Base-by-base conservation (phyloP, 1,284 basidiomycete species). In the Gymnopus androsaceus region DNA sequence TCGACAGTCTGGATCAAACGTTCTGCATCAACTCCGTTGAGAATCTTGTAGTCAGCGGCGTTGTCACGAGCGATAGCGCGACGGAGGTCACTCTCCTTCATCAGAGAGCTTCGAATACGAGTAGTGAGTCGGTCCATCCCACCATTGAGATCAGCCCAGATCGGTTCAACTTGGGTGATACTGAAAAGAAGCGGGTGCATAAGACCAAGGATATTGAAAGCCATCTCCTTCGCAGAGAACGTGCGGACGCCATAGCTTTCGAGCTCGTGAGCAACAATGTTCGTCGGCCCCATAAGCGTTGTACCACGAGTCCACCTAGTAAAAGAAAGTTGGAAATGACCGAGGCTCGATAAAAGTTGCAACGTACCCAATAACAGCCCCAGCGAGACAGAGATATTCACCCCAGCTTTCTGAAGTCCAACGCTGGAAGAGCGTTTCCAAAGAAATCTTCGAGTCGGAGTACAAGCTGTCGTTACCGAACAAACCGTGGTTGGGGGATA, bases 101-200 rank as follows among this genome's bases (percentile, higher is more conserved):
- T 84, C 67, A 88, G 85, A 72, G 78, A 82, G 49, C 79, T 75
- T 60, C 96, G 92, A 69, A 99, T 95, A 68, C 90, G 91, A 41
- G 79, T 82, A 2, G 92, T 95, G 67, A 98, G 83, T 60, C 93
- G 92, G 75, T 97, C 95, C 94, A 98, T 97, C 49, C 94, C 95
- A 68, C 95, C 95, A 67, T 95, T 97, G 61, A 98, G 79, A 70
- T 98, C 95, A 49, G 95, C 95, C 95, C 95, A 98, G 68, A 99
- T 95, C 6, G 96, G 96, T 71, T 99, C 96, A 56, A 99, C 95
- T 73, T 99, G 97, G n/a, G 96, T 97, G 69, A 98, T 95, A 72
- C 96, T 98, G 82, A 98, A 98, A 51, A 99, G 84, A n/a, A 98
- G 86, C 40, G 97, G 96, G 72, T 98, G 97, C 94, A 99, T 97